Evolutionary conservation across 176 grass and related monocot genomes (phyloP).

Genomic region (Triticum timopheevii): DNA sequence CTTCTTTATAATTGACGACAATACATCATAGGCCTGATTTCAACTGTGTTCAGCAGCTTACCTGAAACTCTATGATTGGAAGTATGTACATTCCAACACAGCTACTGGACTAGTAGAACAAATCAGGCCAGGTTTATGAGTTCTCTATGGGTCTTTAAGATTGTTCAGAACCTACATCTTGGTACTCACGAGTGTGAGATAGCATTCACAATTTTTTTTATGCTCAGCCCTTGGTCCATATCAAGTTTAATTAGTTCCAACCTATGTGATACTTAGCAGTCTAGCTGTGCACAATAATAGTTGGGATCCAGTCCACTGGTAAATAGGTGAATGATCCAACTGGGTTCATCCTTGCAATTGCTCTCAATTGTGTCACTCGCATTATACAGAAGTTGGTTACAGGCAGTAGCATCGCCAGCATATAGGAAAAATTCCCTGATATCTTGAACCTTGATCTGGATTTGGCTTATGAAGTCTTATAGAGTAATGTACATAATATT

Average conservation of each 20-base stretch:
- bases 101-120: neutral
- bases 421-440: neutral
- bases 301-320: neutral
- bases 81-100: neutral
- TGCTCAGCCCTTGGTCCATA: no score
- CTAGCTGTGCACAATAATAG: neutral
- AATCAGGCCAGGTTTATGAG: neutral
- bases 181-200: neutral
- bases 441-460: neutral
- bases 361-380: neutral
- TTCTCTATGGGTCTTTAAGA: neutral
- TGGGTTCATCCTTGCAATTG: neutral
- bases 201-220: no score
- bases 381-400: neutral
- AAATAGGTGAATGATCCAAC: neutral
- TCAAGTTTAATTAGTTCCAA: neutral
- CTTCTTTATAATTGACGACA: neutral
- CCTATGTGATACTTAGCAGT: neutral
- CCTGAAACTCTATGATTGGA: neutral
- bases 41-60: neutral
- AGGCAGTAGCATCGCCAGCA: neutral
- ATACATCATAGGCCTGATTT: neutral
- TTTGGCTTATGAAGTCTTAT: neutral
- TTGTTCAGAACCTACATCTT: constrained; percentile 2
- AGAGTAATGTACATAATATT: constrained; percentile 3